phyloP scores from a whole-genome alignment of 1,139 yeast genomes.

The Meyerozyma sp. region DNA sequence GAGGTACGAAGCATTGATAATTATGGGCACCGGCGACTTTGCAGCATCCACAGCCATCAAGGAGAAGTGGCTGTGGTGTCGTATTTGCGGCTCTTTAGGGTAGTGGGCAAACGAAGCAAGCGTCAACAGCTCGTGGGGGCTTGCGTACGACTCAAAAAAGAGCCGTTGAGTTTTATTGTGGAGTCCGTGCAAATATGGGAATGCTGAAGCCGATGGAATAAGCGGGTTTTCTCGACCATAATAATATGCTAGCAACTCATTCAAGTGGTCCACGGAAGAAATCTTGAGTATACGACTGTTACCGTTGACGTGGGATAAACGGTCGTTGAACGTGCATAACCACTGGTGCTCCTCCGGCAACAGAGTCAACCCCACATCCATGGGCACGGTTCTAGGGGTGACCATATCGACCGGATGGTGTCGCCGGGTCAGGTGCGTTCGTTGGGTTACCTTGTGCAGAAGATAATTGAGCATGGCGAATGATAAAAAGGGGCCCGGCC shows the following conservation, averaged over 20 bases:
- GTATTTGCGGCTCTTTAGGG: conserved; percentile 1
- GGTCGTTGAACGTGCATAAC: conserved; percentile 8
- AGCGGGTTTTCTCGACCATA: conserved; percentile 17
- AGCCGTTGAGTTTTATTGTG: conserved; percentile 22
- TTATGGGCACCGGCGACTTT: conserved; percentile 5
- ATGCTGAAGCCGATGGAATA: conserved; percentile 14
- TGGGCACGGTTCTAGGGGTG: background rate
- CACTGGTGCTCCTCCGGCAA: background rate
- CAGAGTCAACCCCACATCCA: background rate
- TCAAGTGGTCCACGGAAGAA: conserved; percentile 11
- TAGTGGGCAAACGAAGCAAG: background rate
- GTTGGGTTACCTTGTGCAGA: background rate
- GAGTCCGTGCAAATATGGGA: conserved; percentile 37
- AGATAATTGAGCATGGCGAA: background rate
- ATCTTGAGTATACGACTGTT: conserved; percentile 5
- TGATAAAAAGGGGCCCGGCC: background rate
- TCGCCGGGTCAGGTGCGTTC: background rate
- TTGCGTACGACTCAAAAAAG: conserved; percentile 12
- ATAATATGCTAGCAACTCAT: conserved; percentile 21
- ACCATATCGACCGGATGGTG: background rate
- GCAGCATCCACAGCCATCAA: conserved; percentile 8
- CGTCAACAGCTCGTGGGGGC: background rate
- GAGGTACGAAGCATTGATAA: conserved; percentile 18
- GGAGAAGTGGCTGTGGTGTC: conserved; percentile 4
- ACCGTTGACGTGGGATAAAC: conserved; percentile 4